Evolutionary conservation across 208 protist species (phyloP).

Genomic region (Leishmania guyanensis): DNA sequence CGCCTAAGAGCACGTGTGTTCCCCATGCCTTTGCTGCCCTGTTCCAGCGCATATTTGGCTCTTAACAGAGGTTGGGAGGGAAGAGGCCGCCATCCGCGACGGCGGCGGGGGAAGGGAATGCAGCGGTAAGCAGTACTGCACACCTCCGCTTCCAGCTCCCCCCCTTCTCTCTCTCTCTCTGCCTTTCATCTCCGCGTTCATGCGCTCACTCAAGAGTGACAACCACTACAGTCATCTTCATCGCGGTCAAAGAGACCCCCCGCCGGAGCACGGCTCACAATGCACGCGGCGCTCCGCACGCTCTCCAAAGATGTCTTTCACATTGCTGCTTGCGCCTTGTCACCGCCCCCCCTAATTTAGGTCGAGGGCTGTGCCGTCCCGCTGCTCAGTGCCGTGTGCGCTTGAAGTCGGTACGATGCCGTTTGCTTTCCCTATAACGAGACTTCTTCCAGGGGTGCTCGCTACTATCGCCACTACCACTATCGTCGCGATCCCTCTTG

Average conservation of each 20-base stretch:
- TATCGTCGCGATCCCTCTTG: neutral
- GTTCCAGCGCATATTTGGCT: neutral
- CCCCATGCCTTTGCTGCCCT: neutral
- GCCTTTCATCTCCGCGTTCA: neutral
- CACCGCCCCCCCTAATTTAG: no score
- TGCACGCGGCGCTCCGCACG: neutral
- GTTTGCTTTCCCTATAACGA: neutral
- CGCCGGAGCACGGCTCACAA: neutral
- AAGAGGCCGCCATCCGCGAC: neutral
- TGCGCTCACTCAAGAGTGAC: neutral
- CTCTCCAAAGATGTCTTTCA: neutral
- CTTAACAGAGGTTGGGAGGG: neutral
- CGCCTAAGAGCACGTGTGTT: no score
- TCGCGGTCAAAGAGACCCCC: neutral
- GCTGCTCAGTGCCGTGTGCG: neutral
- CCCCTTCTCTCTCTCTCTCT: neutral
- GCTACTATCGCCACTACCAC: neutral
- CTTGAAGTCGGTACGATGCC: neutral
- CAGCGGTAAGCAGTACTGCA: neutral
- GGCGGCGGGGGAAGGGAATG: neutral
- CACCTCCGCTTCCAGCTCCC: neutral
- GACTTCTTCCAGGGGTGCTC: neutral
- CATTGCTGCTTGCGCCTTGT: no score
- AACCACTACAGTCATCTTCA: neutral
- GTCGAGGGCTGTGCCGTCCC: neutral